Conservation (phyloP, 2,329 filamentous ascomycete species). For the Microcyclosporella mali region DNA sequence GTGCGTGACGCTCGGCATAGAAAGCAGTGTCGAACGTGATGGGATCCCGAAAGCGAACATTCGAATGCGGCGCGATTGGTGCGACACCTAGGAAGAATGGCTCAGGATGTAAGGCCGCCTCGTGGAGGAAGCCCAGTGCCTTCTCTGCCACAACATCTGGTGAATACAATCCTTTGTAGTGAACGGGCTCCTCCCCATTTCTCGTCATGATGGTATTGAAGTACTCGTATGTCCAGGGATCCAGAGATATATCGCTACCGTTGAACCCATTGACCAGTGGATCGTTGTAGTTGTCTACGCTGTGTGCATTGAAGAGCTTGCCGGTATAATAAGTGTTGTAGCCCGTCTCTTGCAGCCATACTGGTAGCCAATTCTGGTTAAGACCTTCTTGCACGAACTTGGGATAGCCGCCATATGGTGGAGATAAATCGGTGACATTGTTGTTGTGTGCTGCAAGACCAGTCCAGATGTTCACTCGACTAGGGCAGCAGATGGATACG, state of each 20-base stretch:
- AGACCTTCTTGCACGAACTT: conserved; percentile 60
- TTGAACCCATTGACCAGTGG: conserved; percentile 56
- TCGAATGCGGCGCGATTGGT: conserved; percentile 13
- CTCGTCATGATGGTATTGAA: conserved; percentile 44
- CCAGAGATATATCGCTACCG: conserved; percentile 40
- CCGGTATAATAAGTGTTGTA: conserved; percentile 66
- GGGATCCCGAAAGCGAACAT: conserved; percentile 24
- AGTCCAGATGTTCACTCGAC: background rate
- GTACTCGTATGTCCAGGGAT: conserved; percentile 62
- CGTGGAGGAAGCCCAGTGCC: conserved; percentile 49
- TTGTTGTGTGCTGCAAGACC: conserved; percentile 57
- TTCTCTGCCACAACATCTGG: conserved; percentile 55
- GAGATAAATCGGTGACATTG: conserved; percentile 55
- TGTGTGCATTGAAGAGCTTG: conserved; percentile 61
- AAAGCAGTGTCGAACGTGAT: conserved; percentile 55
- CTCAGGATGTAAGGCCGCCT: conserved; percentile 8
- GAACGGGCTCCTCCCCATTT: conserved; percentile 46
- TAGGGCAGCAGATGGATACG: conserved; percentile 1
- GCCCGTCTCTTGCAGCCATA: conserved; percentile 59
- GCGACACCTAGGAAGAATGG: conserved; percentile 19
- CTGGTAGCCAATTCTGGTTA: conserved; percentile 60
- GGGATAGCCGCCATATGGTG: conserved; percentile 55
- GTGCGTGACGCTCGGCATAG: conserved; percentile 43
- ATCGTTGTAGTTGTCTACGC: conserved; percentile 50
- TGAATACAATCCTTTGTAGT: conserved; percentile 48